Base-by-base conservation (phyloP, 768 basidiomycete species). In the Boletus subcaerulescens region DNA sequence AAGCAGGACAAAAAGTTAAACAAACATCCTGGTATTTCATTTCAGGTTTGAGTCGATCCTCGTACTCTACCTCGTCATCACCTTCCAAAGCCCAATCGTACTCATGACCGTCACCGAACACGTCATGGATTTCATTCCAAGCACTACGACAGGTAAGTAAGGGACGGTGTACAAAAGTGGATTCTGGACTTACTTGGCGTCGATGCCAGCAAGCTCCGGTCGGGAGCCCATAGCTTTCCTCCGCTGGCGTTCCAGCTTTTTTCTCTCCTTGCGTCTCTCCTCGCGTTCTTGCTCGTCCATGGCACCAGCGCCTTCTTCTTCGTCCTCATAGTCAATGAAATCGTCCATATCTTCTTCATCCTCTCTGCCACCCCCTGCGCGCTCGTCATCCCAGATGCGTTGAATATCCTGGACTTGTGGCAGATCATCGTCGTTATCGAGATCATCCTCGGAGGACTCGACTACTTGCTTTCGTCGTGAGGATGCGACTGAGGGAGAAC, bases 41-140 rank as follows among this genome's bases (percentile, higher is more conserved):
- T 50, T 91, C 88, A 10, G 79, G 76, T 63, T 90, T 91, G 44
- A 76, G 75, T 15, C 67, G 60, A 31, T 81, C 76, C 24, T 78
- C 76, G 10, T 72, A 74, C 22, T 72, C 73, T 3, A 65, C 69
- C 39, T 79, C 79, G 3, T 92, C 91, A 31, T 95, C 95, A 6
- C 86, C 92, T 44, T 77, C 86, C 43, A 99, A 71, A 13, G 95
- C 95, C 89, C 92, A 95, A 62, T 93, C 93, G 68, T 96, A 99
- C 60, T 98, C 95, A 63, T 89, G 86, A 8, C 97, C 97, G 59
- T 95, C 91, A 33, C 97, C 97, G 60, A 99, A 99, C 2, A 98
- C 92, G 55, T 93, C 95, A 57, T 90, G 87, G 26, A 98, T 89
- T 73, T 98, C 97, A 45, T 91, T 88, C 93, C 93, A 97, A 26